Evolutionary conservation across 2,329 filamentous ascomycete genomes (phyloP).

Genomic region (Arachnomyces sp.): DNA sequence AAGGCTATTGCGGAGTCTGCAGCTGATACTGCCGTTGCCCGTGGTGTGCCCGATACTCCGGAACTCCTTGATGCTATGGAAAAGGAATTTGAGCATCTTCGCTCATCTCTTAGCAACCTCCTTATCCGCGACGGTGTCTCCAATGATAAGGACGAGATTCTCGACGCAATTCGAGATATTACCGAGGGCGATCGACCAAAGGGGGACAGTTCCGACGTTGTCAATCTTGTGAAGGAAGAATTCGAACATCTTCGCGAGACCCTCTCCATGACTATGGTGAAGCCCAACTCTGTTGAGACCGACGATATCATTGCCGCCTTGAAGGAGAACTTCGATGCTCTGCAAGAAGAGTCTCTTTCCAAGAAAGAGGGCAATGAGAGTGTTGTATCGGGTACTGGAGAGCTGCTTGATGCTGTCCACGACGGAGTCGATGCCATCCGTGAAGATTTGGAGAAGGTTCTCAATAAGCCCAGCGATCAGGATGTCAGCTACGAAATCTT

Average conservation of each 20-base stretch:
- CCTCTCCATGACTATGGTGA: conserved; percentile 45
- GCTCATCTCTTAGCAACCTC: conserved; percentile 64
- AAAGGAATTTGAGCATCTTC: conserved; percentile 72
- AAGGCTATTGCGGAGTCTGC: conserved; percentile 40
- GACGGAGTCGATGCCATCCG: conserved; percentile 68
- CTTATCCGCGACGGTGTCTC: conserved; percentile 52
- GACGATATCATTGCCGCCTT: conserved; percentile 56
- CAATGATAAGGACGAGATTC: conserved; percentile 51
- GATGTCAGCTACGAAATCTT: conserved; percentile 84
- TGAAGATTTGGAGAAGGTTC: conserved; percentile 63
- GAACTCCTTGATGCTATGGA: conserved; percentile 66
- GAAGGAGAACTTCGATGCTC: conserved; percentile 34
- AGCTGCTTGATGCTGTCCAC: conserved; percentile 54
- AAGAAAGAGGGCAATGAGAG: conserved; percentile 47
- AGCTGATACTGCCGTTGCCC: conserved; percentile 22
- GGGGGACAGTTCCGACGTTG: conserved; percentile 36
- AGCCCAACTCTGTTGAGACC: conserved; percentile 42
- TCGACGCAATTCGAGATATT: conserved; percentile 51
- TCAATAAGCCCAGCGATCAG: conserved; percentile 71
- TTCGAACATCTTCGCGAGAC: conserved; percentile 54
- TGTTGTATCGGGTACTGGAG: conserved; percentile 45
- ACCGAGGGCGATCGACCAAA: conserved; percentile 33
- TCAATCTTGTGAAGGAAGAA: conserved; percentile 49
- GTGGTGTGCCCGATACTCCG: conserved; percentile 49
- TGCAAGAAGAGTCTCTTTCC: conserved; percentile 45